Evolutionary conservation across 148 eudicot genomes (phyloP), one percentile per base, ranked within the genome.

Genomic region (Diospyros lotus): DNA sequence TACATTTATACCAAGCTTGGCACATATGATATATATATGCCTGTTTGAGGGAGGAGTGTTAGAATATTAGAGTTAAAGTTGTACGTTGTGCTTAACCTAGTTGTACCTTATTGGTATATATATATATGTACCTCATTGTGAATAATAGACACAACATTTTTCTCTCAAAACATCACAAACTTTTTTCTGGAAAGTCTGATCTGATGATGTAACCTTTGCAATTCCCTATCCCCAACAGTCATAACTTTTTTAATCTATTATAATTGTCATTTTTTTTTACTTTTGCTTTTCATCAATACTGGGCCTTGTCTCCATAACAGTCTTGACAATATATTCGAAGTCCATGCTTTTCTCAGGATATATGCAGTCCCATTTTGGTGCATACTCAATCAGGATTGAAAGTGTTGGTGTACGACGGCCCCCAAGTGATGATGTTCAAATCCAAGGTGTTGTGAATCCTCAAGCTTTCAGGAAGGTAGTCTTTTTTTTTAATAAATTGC

Each of bases 341-440:
- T 42, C 55, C 52, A 79, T 77, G 64, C 46, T 66, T 28, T 74
- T 43, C 13, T 53, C 89, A 93, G 98, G 97, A 71, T 93, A 93
- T 79, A 69, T 93, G 82, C 90, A 93, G 81, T 93, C 97, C 52
- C 85, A 77, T 43, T 91, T 84, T 75, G 94, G 92, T 64, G 84
- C 91, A 38, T 87, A 87, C 80, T 91, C 94, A 64, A 77, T 93
- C 69, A 86, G 97, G 85, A 83, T 93, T 80, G 98, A 91, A 88
- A 89, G 87, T 81, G 82, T 73, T 68, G 97, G 98, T 77, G 90
- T 91, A 44, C 86, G 90, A 77, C 83, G 97, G 78, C 89, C 94
- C 41, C 88, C 88, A 63, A 88, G 88, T 63, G 94, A 93, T 70
- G 92, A 91, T 76, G 89, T 93, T 76, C 88, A 87, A 75, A 93